Percentiles rank a stretch among this genome's conserved stretches.
phyloP scores from a whole-genome alignment of 2,329 filamentous ascomycete genomes.

The Ambrosiella cleistominuta region DNA sequence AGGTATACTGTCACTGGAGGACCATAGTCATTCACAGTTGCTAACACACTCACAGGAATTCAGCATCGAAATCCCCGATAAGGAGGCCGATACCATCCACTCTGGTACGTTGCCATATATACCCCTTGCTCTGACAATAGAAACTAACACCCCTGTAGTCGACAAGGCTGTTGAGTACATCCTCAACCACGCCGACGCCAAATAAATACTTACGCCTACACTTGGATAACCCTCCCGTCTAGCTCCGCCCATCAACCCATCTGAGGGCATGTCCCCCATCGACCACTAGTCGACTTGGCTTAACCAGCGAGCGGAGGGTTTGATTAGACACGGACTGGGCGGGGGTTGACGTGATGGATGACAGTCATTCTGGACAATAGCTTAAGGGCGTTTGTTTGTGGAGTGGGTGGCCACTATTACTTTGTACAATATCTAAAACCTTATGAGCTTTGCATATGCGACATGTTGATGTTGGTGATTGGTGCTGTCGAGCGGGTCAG shows the following conservation, averaged over 20 bases:
- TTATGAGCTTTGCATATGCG: too few species aligned
- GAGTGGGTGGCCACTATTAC: too few species aligned
- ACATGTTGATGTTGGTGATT: too few species aligned
- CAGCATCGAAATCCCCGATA: conserved; percentile 94
- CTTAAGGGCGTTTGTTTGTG: too few species aligned
- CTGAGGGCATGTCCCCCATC: background rate
- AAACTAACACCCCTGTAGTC: conserved; percentile 34
- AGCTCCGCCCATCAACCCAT: background rate
- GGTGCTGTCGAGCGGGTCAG: too few species aligned
- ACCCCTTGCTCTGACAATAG: background rate
- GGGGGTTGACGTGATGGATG: too few species aligned
- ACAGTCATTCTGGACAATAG: too few species aligned
- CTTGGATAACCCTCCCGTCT: background rate
- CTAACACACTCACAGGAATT: conserved; percentile 29
- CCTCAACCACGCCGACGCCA: conserved; percentile 77
- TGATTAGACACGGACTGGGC: too few species aligned
- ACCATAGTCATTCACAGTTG: background rate
- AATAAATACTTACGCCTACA: conserved; percentile 25
- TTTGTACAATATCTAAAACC: too few species aligned
- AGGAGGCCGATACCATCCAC: conserved; percentile 87
- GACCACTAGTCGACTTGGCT: background rate
- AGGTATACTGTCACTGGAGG: conserved; percentile 36
- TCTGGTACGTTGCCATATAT: conserved; percentile 49
- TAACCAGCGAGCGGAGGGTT: background rate
- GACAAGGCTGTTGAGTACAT: conserved; percentile 94